Percentiles rank a stretch among this genome's conserved stretches.
These are phyloP conservation scores for Wallemia ichthyophaga DNA, from an alignment of 1,284 basidiomycete species.

Conservation along the genomic window DNA sequence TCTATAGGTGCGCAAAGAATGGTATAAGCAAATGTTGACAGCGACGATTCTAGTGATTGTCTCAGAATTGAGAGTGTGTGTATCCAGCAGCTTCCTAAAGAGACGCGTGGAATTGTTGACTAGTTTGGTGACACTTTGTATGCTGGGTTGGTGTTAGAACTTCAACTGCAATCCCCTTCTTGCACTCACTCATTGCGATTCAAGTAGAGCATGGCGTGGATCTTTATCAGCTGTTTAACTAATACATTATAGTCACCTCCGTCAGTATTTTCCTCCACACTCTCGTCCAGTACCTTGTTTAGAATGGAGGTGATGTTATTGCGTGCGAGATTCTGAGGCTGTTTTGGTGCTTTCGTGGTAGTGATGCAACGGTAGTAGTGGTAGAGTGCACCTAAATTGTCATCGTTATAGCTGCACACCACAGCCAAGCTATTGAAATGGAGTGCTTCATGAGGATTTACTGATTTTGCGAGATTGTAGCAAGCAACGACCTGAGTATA, in stretches of 20 bases:
- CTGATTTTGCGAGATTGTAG: background rate
- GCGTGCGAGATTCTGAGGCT: constrained; percentile 3
- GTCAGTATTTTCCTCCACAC: constrained; percentile 1
- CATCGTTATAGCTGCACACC: background rate
- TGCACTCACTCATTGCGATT: background rate
- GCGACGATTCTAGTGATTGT: background rate
- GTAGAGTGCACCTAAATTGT: background rate
- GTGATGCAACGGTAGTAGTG: background rate
- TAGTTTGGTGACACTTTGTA: background rate
- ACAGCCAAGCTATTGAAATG: background rate
- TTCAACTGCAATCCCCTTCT: background rate
- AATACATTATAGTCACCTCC: background rate
- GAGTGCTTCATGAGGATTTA: background rate
- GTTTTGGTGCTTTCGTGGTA: background rate
- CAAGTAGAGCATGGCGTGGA: background rate
- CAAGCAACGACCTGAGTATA: background rate
- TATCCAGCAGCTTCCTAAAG: background rate
- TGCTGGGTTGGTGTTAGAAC: background rate
- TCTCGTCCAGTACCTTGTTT: constrained; percentile 5
- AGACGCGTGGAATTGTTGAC: background rate
- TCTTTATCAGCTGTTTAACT: background rate
- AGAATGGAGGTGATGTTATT: constrained; percentile 9
- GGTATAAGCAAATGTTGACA: background rate
- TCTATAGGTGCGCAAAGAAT: background rate
- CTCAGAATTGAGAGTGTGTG: background rate